A percentile compares a stretch with the other conserved stretches of the same genome.
Conservation (phyloP, 2,329 filamentous ascomycete genomes). For the Colletotrichum sp. region DNA sequence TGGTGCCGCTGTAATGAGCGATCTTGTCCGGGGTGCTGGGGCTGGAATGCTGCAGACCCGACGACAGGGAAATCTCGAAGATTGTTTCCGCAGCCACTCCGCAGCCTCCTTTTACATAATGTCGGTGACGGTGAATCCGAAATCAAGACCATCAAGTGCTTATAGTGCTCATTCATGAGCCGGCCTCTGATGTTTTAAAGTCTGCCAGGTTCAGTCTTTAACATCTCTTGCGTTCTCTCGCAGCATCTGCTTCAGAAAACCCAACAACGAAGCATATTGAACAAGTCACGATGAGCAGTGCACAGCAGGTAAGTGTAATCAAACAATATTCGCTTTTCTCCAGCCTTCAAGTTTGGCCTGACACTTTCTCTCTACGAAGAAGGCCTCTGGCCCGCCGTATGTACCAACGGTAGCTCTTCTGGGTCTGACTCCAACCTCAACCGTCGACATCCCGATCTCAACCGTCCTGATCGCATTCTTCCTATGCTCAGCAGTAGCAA, state of each 20-base stretch:
- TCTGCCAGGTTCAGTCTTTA: rapidly evolving
- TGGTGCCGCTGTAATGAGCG: neutral
- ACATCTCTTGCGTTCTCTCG: neutral
- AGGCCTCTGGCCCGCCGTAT: neutral
- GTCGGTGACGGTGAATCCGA: neutral
- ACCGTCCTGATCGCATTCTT: neutral
- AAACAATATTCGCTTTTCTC: neutral
- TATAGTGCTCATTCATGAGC: neutral
- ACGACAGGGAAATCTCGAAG: neutral
- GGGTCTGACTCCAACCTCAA: neutral
- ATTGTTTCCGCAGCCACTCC: neutral
- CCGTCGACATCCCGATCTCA: neutral
- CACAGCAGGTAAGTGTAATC: neutral
- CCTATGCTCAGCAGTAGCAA: neutral
- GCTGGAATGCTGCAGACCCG: neutral
- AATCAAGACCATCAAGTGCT: neutral
- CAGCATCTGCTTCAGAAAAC: neutral
- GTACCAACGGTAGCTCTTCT: neutral
- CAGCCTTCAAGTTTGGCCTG: neutral
- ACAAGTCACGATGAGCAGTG: neutral
- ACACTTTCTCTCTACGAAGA: neutral
- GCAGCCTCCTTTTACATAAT: neutral
- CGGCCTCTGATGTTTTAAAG: rapidly evolving
- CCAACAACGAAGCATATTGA: neutral
- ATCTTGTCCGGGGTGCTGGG: neutral